Base-by-base conservation (phyloP, 2,329 filamentous ascomycete genomes). In the Emergomyces pasteurianus region DNA sequence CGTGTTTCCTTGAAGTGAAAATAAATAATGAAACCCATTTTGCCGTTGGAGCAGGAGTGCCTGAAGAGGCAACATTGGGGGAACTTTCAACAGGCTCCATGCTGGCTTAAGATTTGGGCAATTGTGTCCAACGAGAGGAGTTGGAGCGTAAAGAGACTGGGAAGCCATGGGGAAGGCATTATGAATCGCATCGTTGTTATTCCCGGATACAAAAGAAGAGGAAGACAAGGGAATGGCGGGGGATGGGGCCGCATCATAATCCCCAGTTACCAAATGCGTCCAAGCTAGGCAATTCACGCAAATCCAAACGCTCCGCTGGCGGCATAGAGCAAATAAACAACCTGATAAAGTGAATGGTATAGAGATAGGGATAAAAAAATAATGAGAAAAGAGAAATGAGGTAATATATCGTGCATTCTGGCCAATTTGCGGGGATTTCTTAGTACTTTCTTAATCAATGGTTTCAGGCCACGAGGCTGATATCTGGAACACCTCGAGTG, bases 1-100 rank as follows among this genome's bases (percentile, higher is more conserved):
- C 64, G 68, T 95, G 86, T 18, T 77, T 74, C 65, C 73, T 78
- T n/a, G 79, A 83, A 0, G 86, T 88, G 71, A 95, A 96, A 49
- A 77, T 76, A 71, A 96, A 92, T 3, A 96, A 79, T 0, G 78
- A 76, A 52, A 74, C 77, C 81, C 81, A 85, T 58, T 69, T 67
- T 16, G 67, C 60, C 36, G 63, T 38, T 43, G 21, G 56, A 16
- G 54, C 4, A 12, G 59, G 53, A 10, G 54, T 43, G 26, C 36
- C 12, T 26, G 38, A 31, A 14, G n/a, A 40, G 3, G 36, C 18
- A 34, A 36, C 4, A 12, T 43, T 54, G 42, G 21, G 21, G 16
- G 23, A 12, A 10, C 43, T 42, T 26, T 52, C 59, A 58, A 38
- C 43, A 50, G 50, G 47, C 28, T 49, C 42, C 49, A 58, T 61